phyloP scores from a whole-genome alignment of 805 yeast genomes.

The Alloascoidea hylecoeti region DNA sequence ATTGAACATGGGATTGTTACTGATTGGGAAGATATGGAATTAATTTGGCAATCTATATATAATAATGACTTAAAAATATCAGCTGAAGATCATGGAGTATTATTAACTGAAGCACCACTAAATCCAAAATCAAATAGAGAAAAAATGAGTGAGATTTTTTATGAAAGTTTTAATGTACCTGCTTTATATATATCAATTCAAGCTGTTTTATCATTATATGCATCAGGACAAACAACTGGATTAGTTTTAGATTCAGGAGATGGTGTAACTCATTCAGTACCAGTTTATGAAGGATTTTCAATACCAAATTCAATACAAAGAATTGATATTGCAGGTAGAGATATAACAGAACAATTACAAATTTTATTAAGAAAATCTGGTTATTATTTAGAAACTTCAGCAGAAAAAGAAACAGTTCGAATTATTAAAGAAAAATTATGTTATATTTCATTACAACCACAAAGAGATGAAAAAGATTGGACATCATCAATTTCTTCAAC shows the following conservation, averaged over 20 bases:
- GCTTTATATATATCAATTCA: constrained; percentile 63
- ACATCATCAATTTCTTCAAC: not conserved
- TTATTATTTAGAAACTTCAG: constrained; percentile 44
- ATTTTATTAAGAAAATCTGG: constrained; percentile 58
- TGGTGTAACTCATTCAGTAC: constrained; percentile 80
- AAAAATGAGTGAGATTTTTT: constrained; percentile 45
- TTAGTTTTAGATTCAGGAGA: constrained; percentile 86
- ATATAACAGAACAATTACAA: constrained; percentile 65
- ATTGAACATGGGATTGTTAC: constrained; percentile 64
- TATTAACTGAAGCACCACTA: constrained; percentile 82
- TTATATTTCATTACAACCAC: constrained; percentile 43
- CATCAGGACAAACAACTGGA: constrained; percentile 86
- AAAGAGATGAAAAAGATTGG: constrained; percentile 38
- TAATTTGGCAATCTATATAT: constrained; percentile 60
- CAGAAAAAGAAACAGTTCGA: constrained; percentile 75
- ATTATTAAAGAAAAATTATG: constrained; percentile 66
- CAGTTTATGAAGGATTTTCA: constrained; percentile 82
- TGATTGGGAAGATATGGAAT: constrained; percentile 83
- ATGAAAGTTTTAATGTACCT: constrained; percentile 63
- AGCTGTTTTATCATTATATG: constrained; percentile 73
- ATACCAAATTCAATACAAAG: constrained; percentile 59
- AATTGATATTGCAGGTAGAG: constrained; percentile 77
- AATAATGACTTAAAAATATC: constrained; percentile 38
- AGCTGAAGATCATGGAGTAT: constrained; percentile 74
- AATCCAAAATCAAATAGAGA: constrained; percentile 55